Percentiles rank a stretch among this genome's conserved stretches.
These are phyloP conservation scores for Moricandia moricandioides DNA, from an alignment of 345 rosid genomes.

Conservation along the genomic window DNA sequence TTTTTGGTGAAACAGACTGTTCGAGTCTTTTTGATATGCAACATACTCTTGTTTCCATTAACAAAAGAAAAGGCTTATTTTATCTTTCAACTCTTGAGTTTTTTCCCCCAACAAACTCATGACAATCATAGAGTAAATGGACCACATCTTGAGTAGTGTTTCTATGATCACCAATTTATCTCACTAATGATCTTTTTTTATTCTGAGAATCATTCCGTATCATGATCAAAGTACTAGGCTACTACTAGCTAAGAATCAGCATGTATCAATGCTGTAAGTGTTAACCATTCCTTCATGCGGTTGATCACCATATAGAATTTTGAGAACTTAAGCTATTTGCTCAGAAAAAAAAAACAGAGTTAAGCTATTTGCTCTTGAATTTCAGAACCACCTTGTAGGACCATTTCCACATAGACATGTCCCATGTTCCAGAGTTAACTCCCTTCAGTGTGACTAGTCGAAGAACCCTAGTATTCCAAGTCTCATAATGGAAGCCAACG, in stretches of 20 bases:
- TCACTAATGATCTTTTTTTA: background rate
- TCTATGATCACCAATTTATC: background rate
- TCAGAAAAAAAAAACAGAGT: no score
- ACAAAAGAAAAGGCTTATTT: background rate
- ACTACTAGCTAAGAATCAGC: background rate
- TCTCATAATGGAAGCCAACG: no score
- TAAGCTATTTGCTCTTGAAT: no score
- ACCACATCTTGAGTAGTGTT: slow-evolving; percentile 3
- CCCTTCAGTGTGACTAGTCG: no score
- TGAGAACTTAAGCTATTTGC: no score
- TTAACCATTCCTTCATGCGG: background rate
- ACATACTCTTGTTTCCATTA: background rate
- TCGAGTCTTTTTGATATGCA: background rate
- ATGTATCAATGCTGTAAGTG: background rate
- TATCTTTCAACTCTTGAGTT: background rate
- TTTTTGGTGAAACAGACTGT: background rate
- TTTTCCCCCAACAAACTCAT: background rate
- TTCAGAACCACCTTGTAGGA: no score
- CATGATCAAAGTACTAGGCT: background rate
- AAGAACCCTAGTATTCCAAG: no score
- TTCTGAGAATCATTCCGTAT: background rate
- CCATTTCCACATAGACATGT: no score
- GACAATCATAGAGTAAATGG: background rate
- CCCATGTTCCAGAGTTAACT: no score
- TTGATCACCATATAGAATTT: background rate